Evolutionary conservation across 129 eudicot species (phyloP), one percentile per base, ranked within the genome.

Genomic region (Rutidosis leptorrhynchoides): DNA sequence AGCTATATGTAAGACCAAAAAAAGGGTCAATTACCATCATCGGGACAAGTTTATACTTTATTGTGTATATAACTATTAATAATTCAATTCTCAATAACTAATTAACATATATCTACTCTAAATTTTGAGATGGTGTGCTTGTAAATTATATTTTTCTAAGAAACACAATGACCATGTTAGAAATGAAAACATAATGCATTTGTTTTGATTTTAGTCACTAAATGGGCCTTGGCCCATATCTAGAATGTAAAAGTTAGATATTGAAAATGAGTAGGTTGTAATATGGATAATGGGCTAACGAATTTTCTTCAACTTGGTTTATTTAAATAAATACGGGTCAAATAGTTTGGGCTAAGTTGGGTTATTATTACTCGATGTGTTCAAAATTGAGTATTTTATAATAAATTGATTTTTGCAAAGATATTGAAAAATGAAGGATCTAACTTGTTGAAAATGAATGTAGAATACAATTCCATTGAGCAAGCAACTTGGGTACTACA

Each of bases 401-500:
- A 29, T 29, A 29, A 29, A 29, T 3, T 29, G 32, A 29, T 3
- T 29, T 29, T 29, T 58, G 43, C 5, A 14, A 58, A n/a, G 16
- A n/a, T 17, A 7, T 19, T 59, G 16, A 2, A 26, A 22, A 54
- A 54, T 54, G 15, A 22, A 21, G 26, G 55, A 48, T 20, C 29
- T 54, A 54, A 54, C 4, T 3, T 58, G 5, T 59, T 30, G n/a
- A 37, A 10, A 12, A 35, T 52, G 21, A 22, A 25, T 77, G 74
- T 25, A 85, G 94, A 69, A 79, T 49, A 74, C 96, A 23, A 79
- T 93, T 30, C 67, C 95, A 40, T 79, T 93, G 65, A 89, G 83
- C 81, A 79, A 84, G 70, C 99, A 93, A 35, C 76, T 93, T 66
- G 80, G 67, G 67, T 29, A 78, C 58, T 93, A 89, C 86, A 82